Evolutionary conservation across 306 rosid species (phyloP), one percentile per base, ranked within the genome.

Genomic region (Cicer judaicum): DNA sequence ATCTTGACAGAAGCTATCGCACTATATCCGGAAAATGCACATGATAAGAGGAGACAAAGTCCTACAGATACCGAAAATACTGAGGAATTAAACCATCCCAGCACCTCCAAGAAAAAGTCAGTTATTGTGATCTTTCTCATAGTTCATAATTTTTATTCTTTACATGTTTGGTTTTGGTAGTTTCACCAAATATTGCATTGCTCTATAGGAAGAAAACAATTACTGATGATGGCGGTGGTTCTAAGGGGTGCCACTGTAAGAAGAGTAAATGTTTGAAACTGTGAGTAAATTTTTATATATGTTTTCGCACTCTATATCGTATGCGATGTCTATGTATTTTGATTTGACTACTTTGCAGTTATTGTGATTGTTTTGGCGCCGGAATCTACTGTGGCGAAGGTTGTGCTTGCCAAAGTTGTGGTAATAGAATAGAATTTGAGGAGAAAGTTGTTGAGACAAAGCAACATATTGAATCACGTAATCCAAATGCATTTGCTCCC

Each of bases 201-300:
- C 21, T 70, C 36, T 70, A 46, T 85, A 89, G 97, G 88, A 88
- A 72, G 77, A 88, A 48, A 76, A 77, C 82, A 6, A 68, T 9
- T 55, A 16, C 66, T 56, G 61, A 6, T 50, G 85, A 83, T 46
- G 72, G 48, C 34, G 84, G 74, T 75, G 90, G 80, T 10, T 49
- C 83, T 80, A 92, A 81, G 63, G 78, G 76, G 48, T 92, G 97
- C 89, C 85, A 85, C 75, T 92, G 97, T 74, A 87, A 52, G 82
- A 92, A 82, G 84, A 82, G 80, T 71, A 82, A 82, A 79, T 92
- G 97, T 83, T 67, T 92, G 85, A 89, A 92, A 82, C 92, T 92
- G 97, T 92, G 76, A 82, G 97, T 77, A 60, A 59, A 62, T 39
- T 36, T 82, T 70, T 70, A 36, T 18, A 8, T 62, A 16, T 59